Conservation (phyloP, 1,284 basidiomycete genomes). For the Trichosporon sp. region DNA sequence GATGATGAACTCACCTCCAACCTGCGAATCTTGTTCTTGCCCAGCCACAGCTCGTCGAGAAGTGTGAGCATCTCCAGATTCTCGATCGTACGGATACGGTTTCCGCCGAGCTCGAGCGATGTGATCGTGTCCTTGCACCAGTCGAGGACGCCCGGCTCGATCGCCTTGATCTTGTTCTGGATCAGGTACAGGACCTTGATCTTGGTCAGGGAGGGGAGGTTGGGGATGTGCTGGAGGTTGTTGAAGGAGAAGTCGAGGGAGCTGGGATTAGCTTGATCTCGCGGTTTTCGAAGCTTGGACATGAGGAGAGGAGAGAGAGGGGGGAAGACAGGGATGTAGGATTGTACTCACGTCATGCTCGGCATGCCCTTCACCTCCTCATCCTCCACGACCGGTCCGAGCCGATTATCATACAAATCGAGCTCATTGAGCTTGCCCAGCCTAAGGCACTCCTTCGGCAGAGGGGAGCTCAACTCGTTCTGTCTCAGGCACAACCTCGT, state of each 20-base stretch:
- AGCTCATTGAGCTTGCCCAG: constrained; percentile 78
- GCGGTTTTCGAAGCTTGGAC: too few relatives aligned
- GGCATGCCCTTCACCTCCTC: constrained; percentile 66
- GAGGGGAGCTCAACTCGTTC: constrained; percentile 71
- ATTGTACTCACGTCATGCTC: constrained; percentile 67
- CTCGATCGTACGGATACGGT: constrained; percentile 88
- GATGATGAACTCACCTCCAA: constrained; percentile 60
- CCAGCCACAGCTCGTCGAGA: constrained; percentile 91
- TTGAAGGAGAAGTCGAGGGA: constrained; percentile 94
- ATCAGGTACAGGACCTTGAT: constrained; percentile 87
- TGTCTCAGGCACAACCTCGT: constrained; percentile 84
- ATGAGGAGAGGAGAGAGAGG: too few relatives aligned
- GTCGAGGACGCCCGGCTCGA: constrained; percentile 65
- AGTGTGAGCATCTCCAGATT: constrained; percentile 78
- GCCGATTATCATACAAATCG: constrained; percentile 93
- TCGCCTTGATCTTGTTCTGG: constrained; percentile 88
- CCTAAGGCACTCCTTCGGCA: constrained; percentile 70
- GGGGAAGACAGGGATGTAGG: too few relatives aligned
- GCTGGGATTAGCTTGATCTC: constrained; percentile 57
- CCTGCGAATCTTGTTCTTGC: constrained; percentile 93
- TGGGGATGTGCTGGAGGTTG: constrained; percentile 68
- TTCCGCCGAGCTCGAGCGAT: constrained; percentile 91
- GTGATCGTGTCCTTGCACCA: constrained; percentile 67
- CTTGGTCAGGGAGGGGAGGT: constrained; percentile 61
- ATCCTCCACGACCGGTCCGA: constrained; percentile 67